Conservation (phyloP, 495 filamentous ascomycete genomes). For the Lichina pygmaea region DNA sequence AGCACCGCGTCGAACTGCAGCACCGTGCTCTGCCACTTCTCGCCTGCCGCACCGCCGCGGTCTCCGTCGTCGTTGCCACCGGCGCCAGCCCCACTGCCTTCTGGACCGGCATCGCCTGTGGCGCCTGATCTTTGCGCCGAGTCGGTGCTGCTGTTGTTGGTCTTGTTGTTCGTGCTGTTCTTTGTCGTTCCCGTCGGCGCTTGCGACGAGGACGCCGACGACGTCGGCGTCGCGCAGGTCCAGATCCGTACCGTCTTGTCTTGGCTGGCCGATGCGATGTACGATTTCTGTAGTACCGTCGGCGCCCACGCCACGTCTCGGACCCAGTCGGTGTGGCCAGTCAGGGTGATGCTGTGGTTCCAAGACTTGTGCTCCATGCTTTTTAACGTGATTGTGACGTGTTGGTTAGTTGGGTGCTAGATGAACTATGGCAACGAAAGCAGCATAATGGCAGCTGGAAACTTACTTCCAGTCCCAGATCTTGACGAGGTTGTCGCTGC, state of each 20-base stretch:
- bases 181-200: background rate
- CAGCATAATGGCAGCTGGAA: background rate
- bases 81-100: background rate
- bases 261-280: conserved; percentile 85
- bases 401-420: background rate
- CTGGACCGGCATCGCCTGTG: background rate
- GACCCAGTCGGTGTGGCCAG: conserved; percentile 89
- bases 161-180: background rate
- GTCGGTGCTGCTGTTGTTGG: background rate
- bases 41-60: background rate
- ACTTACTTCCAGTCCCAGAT: conserved; percentile 50
- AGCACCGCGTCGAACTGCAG: conserved; percentile 68
- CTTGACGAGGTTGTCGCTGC: conserved; percentile 75
- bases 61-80: background rate
- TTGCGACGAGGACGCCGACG: background rate
- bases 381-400: background rate
- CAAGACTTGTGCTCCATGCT: conserved; percentile 28
- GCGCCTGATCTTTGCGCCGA: background rate
- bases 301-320: conserved; percentile 94
- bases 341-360: conserved; percentile 21
- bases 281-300: conserved; percentile 74
- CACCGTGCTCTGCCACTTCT: conserved; percentile 56
- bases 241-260: conserved; percentile 95
- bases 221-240: conserved; percentile 26
- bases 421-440: background rate